A percentile compares a stretch with the other conserved stretches of the same genome.
Evolutionary conservation across 202 grass and related monocot species (phyloP).

Genomic region (Zizania palustris): DNA sequence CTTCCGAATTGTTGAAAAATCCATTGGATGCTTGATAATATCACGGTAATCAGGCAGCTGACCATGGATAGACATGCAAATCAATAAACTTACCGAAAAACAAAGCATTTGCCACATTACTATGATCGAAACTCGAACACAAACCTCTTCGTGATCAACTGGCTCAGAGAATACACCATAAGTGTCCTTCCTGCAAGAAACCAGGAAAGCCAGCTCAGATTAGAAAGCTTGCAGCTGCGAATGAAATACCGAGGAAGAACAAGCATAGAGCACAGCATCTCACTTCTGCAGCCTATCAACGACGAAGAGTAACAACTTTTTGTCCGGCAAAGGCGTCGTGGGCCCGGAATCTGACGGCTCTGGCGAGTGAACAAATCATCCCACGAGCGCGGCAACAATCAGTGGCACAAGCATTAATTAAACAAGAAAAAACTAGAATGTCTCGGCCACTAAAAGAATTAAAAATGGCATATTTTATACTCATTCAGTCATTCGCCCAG

Average conservation of each 20-base stretch:
- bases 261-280: constrained; percentile 46
- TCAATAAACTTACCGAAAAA: constrained; percentile 24
- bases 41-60: constrained; percentile 96
- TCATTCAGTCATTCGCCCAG: constrained; percentile 45
- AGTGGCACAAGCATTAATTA: constrained; percentile 51
- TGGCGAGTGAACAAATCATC: constrained; percentile 48
- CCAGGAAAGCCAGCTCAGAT: constrained; percentile 26
- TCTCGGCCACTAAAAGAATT: constrained; percentile 43
- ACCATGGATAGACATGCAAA: constrained; percentile 42
- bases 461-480: constrained; percentile 57
- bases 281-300: constrained; percentile 93
- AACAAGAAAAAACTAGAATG: constrained; percentile 51
- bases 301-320: constrained; percentile 88
- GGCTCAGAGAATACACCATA: constrained; percentile 82
- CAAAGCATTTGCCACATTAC: constrained; percentile 14
- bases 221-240: constrained; percentile 1
- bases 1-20: constrained; percentile 73
- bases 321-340: constrained; percentile 89
- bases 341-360: constrained; percentile 79
- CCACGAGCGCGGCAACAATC: constrained; percentile 40
- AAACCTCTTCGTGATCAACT: constrained; percentile 83
- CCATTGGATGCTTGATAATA: constrained; percentile 94
- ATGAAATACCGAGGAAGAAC: constrained; percentile 25
- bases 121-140: too few species aligned
- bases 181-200: constrained; percentile 78